Evolutionary conservation across 345 rosid genomes (phyloP).

Genomic region (Boechera stricta): DNA sequence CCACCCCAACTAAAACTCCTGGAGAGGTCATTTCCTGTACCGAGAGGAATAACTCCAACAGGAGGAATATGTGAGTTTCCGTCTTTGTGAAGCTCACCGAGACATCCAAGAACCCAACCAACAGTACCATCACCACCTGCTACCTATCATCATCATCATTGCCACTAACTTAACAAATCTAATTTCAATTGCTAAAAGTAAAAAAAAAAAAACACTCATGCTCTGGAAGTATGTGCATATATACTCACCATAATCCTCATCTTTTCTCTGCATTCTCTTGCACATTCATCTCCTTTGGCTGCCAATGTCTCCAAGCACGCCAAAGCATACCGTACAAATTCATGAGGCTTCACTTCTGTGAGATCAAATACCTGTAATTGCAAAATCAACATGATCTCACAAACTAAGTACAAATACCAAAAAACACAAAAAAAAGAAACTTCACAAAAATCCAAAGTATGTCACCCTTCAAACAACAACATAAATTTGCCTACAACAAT

Average conservation of each 20-base stretch:
- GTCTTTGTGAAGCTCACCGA: slow-evolving; percentile 66
- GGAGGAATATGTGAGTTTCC: slow-evolving; percentile 79
- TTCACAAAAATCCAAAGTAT: background rate
- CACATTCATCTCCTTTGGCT: slow-evolving; percentile 70
- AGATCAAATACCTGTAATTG: slow-evolving; percentile 84
- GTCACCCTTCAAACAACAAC: slow-evolving; percentile 12
- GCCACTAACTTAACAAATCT: background rate
- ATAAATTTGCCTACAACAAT: background rate
- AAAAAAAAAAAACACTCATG: background rate
- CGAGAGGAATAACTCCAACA: slow-evolving; percentile 89
- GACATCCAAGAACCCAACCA: slow-evolving; percentile 96
- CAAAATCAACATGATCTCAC: slow-evolving; percentile 15
- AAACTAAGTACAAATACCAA: slow-evolving; percentile 11
- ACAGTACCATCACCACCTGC: slow-evolving; percentile 99
- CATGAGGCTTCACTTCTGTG: slow-evolving; percentile 75
- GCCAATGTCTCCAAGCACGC: slow-evolving; percentile 74
- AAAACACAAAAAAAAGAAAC: background rate
- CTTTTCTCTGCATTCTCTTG: slow-evolving; percentile 75
- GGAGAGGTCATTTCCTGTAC: slow-evolving; percentile 93
- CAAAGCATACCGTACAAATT: slow-evolving; percentile 79
- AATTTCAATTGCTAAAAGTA: background rate
- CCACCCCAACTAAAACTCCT: slow-evolving; percentile 99
- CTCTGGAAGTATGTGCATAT: background rate
- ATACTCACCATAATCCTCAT: slow-evolving; percentile 77
- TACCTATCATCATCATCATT: slow-evolving; percentile 58